A percentile compares a stretch with the other conserved stretches of the same genome.
Evolutionary conservation across 176 grass and related monocot species (phyloP).

Genomic region (Dactylis glomerata): DNA sequence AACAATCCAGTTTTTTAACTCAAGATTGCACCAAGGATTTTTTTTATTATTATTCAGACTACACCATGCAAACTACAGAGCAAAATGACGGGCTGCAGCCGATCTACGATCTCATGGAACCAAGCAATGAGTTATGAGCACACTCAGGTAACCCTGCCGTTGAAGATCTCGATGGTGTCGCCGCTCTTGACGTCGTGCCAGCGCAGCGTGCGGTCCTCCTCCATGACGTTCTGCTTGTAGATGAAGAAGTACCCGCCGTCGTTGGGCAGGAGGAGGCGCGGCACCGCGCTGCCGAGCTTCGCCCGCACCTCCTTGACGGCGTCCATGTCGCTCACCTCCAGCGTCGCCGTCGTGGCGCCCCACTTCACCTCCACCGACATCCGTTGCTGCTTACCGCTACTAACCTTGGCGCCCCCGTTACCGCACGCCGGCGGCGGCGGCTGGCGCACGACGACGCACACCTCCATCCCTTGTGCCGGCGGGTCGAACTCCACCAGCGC

Average conservation of each 20-base stretch:
- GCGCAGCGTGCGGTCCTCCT: slow-evolving; percentile 49
- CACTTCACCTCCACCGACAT: slow-evolving; percentile 38
- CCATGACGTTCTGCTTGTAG: slow-evolving; percentile 60
- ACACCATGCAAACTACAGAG: background rate
- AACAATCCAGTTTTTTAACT: too few species aligned
- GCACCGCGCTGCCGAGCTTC: background rate
- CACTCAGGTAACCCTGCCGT: slow-evolving; percentile 39
- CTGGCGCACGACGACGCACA: slow-evolving; percentile 16
- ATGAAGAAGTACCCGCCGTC: slow-evolving; percentile 49
- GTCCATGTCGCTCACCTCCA: slow-evolving; percentile 44
- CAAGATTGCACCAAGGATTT: too few species aligned
- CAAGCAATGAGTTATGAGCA: background rate
- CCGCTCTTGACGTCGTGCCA: slow-evolving; percentile 61
- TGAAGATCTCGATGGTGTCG: slow-evolving; percentile 58
- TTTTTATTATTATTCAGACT: too few species aligned
- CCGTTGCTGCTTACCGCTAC: background rate
- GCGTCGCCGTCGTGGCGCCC: slow-evolving; percentile 13
- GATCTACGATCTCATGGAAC: background rate
- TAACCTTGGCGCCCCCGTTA: background rate
- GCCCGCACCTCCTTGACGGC: slow-evolving; percentile 11
- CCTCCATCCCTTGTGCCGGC: slow-evolving; percentile 6
- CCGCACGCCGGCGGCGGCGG: background rate
- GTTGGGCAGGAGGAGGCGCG: background rate
- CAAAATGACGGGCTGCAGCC: background rate
- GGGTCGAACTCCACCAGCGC: slow-evolving; percentile 26